Percentiles rank a stretch among this genome's conserved stretches.
Conservation (phyloP, 441 rosid genomes). For the Gossypium lobatum region DNA sequence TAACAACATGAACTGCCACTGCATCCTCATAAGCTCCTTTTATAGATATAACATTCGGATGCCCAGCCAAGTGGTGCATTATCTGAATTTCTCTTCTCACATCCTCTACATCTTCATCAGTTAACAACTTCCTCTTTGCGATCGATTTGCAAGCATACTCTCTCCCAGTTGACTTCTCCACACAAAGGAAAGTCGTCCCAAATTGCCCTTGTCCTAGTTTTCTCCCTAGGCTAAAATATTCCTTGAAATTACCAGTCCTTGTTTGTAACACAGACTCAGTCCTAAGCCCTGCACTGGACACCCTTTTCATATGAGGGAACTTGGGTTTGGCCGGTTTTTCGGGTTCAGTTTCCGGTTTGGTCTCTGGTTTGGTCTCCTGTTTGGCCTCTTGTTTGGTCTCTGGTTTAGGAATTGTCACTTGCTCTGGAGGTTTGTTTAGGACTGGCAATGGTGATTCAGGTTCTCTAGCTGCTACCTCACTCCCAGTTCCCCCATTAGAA, state of each 20-base stretch:
- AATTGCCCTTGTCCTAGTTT: conserved; percentile 96
- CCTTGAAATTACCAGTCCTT: conserved; percentile 71
- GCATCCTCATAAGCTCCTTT: conserved; percentile 92
- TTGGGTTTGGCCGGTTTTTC: conserved; percentile 37
- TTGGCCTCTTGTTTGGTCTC: conserved; percentile 30
- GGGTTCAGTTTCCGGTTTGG: conserved; percentile 29
- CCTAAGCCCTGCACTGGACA: conserved; percentile 79
- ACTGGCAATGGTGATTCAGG: conserved; percentile 59
- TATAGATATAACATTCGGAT: conserved; percentile 80
- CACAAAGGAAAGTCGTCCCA: conserved; percentile 72
- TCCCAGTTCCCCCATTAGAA: conserved; percentile 23
- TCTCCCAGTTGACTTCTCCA: conserved; percentile 55
- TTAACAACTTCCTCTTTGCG: conserved; percentile 81
- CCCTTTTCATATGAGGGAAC: conserved; percentile 62
- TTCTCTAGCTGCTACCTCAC: conserved; percentile 31
- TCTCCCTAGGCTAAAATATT: conserved; percentile 64
- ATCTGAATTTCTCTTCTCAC: conserved; percentile 91
- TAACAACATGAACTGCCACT: conserved; percentile 79
- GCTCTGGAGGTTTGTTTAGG: conserved; percentile 63
- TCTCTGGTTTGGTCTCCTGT: conserved; percentile 23
- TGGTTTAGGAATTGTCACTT: conserved; percentile 41
- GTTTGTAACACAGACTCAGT: conserved; percentile 68
- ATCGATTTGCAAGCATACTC: conserved; percentile 87
- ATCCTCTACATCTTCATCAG: conserved; percentile 87
- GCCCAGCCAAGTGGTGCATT: conserved; percentile 94